Percentiles rank a stretch among this genome's conserved stretches.
Conservation (phyloP, 2,329 filamentous ascomycete genomes). For the Sarocladium kiliense region DNA sequence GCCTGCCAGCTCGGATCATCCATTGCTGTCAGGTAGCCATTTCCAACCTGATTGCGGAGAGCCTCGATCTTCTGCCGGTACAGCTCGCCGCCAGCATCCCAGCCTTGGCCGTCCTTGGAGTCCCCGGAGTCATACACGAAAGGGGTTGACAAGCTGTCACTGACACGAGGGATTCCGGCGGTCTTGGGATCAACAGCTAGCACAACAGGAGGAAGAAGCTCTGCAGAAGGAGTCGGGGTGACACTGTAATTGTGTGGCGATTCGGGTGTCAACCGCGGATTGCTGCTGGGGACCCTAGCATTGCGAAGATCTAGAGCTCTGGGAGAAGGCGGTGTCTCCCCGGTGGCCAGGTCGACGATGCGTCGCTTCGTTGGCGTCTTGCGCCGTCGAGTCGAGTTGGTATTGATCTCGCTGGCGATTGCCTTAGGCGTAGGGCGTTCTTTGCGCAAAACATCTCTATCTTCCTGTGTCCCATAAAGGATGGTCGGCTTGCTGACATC, state of each 20-base stretch:
- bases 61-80: conserved; percentile 88
- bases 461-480: conserved; percentile 45
- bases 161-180: conserved; percentile 3
- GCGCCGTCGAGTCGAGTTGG: conserved; percentile 54
- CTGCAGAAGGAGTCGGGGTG: conserved; percentile 35
- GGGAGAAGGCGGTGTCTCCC: conserved; percentile 30
- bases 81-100: conserved; percentile 66
- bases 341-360: conserved; percentile 59
- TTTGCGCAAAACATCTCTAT: conserved; percentile 50
- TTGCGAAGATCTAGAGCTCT: conserved; percentile 23
- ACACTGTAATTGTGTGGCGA: conserved; percentile 36
- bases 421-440: conserved; percentile 49
- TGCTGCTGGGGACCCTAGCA: conserved; percentile 15
- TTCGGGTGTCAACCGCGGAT: conserved; percentile 13
- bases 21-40: conserved; percentile 79
- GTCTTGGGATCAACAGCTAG: conserved; percentile 19
- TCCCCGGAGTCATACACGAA: conserved; percentile 8
- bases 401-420: conserved; percentile 53
- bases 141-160: neutral
- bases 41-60: conserved; percentile 78
- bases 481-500: conserved; percentile 65
- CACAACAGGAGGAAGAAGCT: conserved; percentile 23
- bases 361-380: conserved; percentile 52
- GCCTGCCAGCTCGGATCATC: conserved; percentile 68
- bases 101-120: conserved; percentile 43